A percentile compares a stretch with the other conserved stretches of the same genome.
Conservation (phyloP, 176 grass and related monocot species). For the Otatea glauca region DNA sequence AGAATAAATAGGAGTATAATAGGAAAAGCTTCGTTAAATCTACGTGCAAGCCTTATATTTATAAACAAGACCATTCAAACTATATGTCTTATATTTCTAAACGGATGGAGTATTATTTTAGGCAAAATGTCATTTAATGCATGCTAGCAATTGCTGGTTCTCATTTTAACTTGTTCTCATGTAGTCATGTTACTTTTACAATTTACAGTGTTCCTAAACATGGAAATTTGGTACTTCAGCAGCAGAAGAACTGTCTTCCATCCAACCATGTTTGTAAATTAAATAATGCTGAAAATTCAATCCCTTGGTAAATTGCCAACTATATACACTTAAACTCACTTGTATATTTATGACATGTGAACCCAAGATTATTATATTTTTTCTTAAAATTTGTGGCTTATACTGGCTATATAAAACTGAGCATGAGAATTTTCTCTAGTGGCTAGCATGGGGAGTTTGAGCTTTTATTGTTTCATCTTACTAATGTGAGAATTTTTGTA, state of each 20-base stretch:
- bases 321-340: neutral
- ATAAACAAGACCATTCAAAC: too few relatives aligned
- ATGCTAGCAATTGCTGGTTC: constrained; percentile 11
- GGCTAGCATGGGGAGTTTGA: neutral
- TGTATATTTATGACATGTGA: neutral
- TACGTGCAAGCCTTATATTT: too few relatives aligned
- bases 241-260: constrained; percentile 19
- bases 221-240: neutral
- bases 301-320: neutral
- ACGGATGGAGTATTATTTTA: neutral
- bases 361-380: neutral
- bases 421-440: neutral
- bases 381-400: too few relatives aligned
- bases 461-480: neutral
- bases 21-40: too few relatives aligned
- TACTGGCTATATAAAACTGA: too few relatives aligned
- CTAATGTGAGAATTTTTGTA: neutral
- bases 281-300: neutral
- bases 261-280: neutral
- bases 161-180: constrained; percentile 13
- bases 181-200: constrained; percentile 1
- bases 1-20: too few relatives aligned
- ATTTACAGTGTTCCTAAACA: neutral
- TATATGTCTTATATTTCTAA: too few relatives aligned
- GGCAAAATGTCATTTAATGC: neutral